phyloP scores from a whole-genome alignment of 2,329 filamentous ascomycete species.

The Westerdykella aurantiaca region DNA sequence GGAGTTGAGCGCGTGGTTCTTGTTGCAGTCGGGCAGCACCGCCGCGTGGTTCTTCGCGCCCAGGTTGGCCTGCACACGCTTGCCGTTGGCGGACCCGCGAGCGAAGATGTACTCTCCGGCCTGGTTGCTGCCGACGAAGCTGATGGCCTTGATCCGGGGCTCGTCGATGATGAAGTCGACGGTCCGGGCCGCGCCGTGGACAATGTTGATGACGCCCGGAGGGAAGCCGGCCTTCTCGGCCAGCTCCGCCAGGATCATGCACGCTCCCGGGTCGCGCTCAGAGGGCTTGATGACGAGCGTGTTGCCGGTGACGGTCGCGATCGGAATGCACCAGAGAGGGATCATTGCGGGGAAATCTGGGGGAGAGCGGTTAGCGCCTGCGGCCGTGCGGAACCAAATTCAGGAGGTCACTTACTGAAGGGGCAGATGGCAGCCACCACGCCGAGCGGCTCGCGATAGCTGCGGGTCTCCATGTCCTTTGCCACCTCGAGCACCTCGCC shows the following conservation, averaged over 20 bases:
- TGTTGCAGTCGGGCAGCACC: conserved; percentile 80
- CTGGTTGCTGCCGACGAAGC: conserved; percentile 82
- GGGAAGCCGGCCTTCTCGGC: conserved; percentile 76
- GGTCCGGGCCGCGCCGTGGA: conserved; percentile 73
- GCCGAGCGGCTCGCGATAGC: conserved; percentile 74
- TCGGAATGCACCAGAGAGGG: conserved; percentile 83
- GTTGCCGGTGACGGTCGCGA: conserved; percentile 78
- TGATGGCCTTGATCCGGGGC: conserved; percentile 77
- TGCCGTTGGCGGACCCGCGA: conserved; percentile 74
- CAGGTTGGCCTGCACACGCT: conserved; percentile 82
- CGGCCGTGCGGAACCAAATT: neutral
- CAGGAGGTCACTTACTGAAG: conserved; percentile 57
- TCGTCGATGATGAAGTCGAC: conserved; percentile 85
- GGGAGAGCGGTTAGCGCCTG: conserved; percentile 17
- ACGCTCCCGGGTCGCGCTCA: conserved; percentile 75
- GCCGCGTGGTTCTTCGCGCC: conserved; percentile 86
- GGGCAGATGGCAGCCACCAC: conserved; percentile 81
- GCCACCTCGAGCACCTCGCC: conserved; percentile 79
- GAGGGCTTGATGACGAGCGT: conserved; percentile 81
- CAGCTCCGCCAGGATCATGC: conserved; percentile 79
- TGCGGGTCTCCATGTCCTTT: conserved; percentile 85
- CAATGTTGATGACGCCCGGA: conserved; percentile 72
- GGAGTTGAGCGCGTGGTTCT: conserved; percentile 81
- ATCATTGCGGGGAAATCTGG: conserved; percentile 88
- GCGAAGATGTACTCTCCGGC: conserved; percentile 82